Evolutionary conservation across 2,329 filamentous ascomycete genomes (phyloP).

Genomic region (Microcera coccophila): DNA sequence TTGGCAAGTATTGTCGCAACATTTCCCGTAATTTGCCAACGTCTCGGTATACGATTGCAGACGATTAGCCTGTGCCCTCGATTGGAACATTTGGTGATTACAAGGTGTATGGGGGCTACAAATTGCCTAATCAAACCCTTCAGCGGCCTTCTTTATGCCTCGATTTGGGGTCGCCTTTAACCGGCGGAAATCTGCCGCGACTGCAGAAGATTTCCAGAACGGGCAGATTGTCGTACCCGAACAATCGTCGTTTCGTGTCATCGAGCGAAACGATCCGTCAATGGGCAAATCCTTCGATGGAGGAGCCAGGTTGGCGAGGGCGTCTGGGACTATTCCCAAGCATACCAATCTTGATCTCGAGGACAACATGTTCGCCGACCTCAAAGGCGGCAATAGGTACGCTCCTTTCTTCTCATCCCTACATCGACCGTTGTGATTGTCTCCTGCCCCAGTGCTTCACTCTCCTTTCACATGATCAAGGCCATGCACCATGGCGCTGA

Average conservation of each 20-base stretch:
- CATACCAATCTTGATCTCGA: slow-evolving; percentile 40
- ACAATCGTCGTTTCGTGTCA: slow-evolving; percentile 55
- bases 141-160: slow-evolving; percentile 49
- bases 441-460: slow-evolving; percentile 12
- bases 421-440: slow-evolving; percentile 9
- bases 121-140: slow-evolving; percentile 20
- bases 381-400: slow-evolving; percentile 54
- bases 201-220: slow-evolving; percentile 53
- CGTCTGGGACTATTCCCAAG: slow-evolving; percentile 35
- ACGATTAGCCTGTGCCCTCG: slow-evolving; percentile 11
- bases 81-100: slow-evolving; percentile 7
- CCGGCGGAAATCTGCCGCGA: slow-evolving; percentile 57
- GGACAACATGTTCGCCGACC: slow-evolving; percentile 56
- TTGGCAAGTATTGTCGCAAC: slow-evolving; percentile 18
- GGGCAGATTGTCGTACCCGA: slow-evolving; percentile 40
- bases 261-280: slow-evolving; percentile 49
- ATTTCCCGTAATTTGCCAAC: slow-evolving; percentile 11
- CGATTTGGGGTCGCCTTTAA: slow-evolving; percentile 58
- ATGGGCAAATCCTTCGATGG: slow-evolving; percentile 49
- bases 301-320: slow-evolving; percentile 41
- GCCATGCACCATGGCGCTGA: slow-evolving; percentile 33
- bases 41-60: slow-evolving; percentile 16
- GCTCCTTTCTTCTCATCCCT: slow-evolving; percentile 28
- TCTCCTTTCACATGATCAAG: slow-evolving; percentile 24
- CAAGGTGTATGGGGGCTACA: slow-evolving; percentile 24